Evolutionary conservation across 2,329 filamentous ascomycete species (phyloP).

Genomic region (Aspergillus sp.): DNA sequence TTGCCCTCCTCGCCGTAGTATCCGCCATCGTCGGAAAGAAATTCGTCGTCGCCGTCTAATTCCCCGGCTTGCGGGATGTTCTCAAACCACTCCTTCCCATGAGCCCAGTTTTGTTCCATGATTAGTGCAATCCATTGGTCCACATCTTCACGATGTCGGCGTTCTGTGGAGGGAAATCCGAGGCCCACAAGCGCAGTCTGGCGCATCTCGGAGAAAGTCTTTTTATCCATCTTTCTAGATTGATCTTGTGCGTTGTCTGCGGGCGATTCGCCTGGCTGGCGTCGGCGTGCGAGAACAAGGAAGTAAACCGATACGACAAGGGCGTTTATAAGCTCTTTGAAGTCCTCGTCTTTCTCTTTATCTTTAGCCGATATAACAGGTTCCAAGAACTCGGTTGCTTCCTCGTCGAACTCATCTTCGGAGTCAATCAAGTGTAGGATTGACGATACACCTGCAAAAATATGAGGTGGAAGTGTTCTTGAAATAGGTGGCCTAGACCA

Average conservation of each 20-base stretch:
- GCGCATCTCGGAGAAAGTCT: conserved; percentile 42
- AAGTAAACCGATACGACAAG: conserved; percentile 47
- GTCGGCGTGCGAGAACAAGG: conserved; percentile 52
- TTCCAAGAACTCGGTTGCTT: conserved; percentile 34
- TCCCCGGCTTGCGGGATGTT: conserved; percentile 49
- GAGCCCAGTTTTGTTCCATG: conserved; percentile 48
- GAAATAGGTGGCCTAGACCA: conserved; percentile 40
- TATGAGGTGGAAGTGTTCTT: conserved; percentile 63
- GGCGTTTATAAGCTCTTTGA: conserved; percentile 38
- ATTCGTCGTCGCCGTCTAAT: conserved; percentile 34
- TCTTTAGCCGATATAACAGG: conserved; percentile 44
- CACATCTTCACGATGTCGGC: conserved; percentile 51
- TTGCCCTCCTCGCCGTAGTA: conserved; percentile 38
- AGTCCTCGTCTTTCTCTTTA: conserved; percentile 48
- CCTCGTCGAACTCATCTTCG: conserved; percentile 47
- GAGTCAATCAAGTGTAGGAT: conserved; percentile 51
- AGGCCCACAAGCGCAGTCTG: conserved; percentile 38
- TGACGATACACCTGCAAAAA: conserved; percentile 69
- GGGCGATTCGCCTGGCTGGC: conserved; percentile 22
- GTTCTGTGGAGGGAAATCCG: conserved; percentile 43
- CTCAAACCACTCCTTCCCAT: conserved; percentile 67
- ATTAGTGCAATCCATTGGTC: conserved; percentile 62
- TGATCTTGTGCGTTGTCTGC: conserved; percentile 12
- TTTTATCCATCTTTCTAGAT: conserved; percentile 38
- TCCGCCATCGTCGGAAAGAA: conserved; percentile 33